Percentiles rank a stretch among this genome's conserved stretches.
Evolutionary conservation across 2,329 filamentous ascomycete genomes (phyloP).

Genomic region (Chaetomium sp.): DNA sequence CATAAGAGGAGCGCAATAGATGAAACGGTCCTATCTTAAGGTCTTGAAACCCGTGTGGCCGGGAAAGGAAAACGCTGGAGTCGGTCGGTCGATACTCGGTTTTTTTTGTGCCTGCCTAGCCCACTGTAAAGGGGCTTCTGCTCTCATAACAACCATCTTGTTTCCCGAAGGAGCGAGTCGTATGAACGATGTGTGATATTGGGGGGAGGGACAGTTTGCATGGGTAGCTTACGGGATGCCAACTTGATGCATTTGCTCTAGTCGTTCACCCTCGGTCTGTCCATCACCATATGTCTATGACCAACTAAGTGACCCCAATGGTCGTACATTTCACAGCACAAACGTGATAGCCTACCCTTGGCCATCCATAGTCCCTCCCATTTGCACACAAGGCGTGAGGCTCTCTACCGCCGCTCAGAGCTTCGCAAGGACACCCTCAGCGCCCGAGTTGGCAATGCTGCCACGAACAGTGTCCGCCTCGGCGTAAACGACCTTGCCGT

Average conservation of each 20-base stretch:
- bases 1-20: conserved; percentile 18
- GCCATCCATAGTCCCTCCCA: too few relatives aligned
- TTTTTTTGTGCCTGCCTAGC: conserved; percentile 23
- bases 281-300: too few relatives aligned
- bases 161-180: conserved; percentile 24
- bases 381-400: too few relatives aligned
- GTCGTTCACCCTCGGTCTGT: conserved; percentile 2
- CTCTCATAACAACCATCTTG: conserved; percentile 20
- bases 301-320: too few relatives aligned
- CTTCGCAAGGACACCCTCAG: conserved; percentile 48
- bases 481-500: conserved; percentile 78
- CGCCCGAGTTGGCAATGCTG: conserved; percentile 43
- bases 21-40: conserved; percentile 21
- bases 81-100: conserved; percentile 27
- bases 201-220: conserved; percentile 24
- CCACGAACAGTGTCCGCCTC: conserved; percentile 58
- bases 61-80: conserved; percentile 24
- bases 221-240: conserved; percentile 29
- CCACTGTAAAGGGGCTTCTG: conserved; percentile 22
- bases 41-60: conserved; percentile 18
- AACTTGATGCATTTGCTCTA: conserved; percentile 27
- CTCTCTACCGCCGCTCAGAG: conserved; percentile 32
- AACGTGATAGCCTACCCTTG: too few relatives aligned
- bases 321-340: too few relatives aligned
- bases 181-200: conserved; percentile 27